A percentile compares a stretch with the other conserved stretches of the same genome.
Evolutionary conservation across 495 filamentous ascomycete species (phyloP).

Genomic region (Aspergillus mulundensis): DNA sequence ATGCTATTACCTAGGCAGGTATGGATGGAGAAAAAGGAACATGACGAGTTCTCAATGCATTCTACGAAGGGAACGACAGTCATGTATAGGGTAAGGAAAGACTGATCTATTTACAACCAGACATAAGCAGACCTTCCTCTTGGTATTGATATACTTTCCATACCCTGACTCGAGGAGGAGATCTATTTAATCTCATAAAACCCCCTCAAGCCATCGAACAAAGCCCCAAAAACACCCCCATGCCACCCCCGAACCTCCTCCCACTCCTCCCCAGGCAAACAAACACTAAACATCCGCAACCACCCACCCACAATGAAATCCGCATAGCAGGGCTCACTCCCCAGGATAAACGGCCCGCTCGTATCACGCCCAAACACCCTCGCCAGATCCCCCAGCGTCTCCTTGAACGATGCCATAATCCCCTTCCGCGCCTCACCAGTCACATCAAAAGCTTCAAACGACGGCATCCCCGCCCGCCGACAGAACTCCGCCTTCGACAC

Average conservation of each 20-base stretch:
- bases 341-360: constrained; percentile 49
- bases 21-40: too few relatives aligned
- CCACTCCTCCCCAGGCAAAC: constrained; percentile 45
- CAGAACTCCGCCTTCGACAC: constrained; percentile 41
- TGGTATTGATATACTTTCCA: not conserved
- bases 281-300: constrained; percentile 42
- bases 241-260: constrained; percentile 49
- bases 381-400: constrained; percentile 40
- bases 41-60: too few relatives aligned
- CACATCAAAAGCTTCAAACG: constrained; percentile 46
- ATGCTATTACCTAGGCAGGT: too few relatives aligned
- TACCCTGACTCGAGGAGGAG: too few relatives aligned
- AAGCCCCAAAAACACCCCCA: constrained; percentile 40
- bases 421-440: constrained; percentile 39
- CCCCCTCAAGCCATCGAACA: constrained; percentile 44
- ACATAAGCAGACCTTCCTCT: too few relatives aligned
- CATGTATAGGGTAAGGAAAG: too few relatives aligned
- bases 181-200: constrained; percentile 28
- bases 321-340: constrained; percentile 48
- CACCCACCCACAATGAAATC: constrained; percentile 61
- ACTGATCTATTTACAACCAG: too few relatives aligned
- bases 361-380: constrained; percentile 35
- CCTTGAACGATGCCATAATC: constrained; percentile 31
- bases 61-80: too few relatives aligned
- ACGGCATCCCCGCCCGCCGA: constrained; percentile 36